These are phyloP conservation scores for Crithidia bombi DNA, from an alignment of 208 protist genomes.

Conservation along the genomic window DNA sequence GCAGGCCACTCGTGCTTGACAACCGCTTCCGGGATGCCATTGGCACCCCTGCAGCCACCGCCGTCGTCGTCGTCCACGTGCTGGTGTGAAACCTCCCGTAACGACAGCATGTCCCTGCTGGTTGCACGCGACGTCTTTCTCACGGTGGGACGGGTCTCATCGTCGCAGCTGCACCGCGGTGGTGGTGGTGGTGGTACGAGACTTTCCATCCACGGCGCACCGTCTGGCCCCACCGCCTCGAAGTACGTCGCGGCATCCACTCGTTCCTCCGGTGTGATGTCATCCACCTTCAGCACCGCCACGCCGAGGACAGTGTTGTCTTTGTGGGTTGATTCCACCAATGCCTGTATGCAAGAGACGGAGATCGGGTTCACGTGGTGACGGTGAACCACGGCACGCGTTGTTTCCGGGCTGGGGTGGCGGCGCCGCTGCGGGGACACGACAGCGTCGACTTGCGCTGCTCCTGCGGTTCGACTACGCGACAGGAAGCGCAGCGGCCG, in stretches of 20 bases:
- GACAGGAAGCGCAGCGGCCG: neutral
- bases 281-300: neutral
- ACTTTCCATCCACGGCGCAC: conserved; percentile 3
- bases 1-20: neutral
- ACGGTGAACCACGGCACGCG: neutral
- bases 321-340: neutral
- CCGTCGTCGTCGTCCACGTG: too few species aligned
- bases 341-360: neutral
- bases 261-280: conserved; percentile 1
- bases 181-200: neutral
- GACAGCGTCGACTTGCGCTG: too few species aligned
- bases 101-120: neutral
- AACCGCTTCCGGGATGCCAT: too few species aligned
- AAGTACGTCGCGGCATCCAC: neutral
- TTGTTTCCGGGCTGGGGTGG: neutral
- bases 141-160: neutral
- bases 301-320: neutral
- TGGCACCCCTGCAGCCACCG: too few species aligned
- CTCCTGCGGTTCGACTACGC: neutral
- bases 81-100: neutral
- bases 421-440: neutral
- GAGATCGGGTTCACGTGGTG: neutral
- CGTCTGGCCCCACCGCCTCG: neutral
- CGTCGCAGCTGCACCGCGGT: neutral
- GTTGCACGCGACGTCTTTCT: neutral